Percentiles rank a stretch among this genome's conserved stretches.
phyloP scores from a whole-genome alignment of 1,139 yeast genomes.

The Candida sanyaensis region DNA sequence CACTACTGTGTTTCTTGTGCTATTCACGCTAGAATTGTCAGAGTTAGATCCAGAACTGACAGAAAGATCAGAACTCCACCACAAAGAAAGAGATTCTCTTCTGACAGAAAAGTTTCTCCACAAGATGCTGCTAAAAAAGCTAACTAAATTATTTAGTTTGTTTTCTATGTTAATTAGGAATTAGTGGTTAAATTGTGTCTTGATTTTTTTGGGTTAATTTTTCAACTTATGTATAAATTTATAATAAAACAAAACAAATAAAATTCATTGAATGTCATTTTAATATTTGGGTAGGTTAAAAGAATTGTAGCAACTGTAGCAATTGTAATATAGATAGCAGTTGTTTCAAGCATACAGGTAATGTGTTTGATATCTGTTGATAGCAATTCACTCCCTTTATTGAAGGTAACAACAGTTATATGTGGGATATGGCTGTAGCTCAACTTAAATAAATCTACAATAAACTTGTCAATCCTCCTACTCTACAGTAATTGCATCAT shows the following conservation, averaged over 20 bases:
- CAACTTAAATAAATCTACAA: too few relatives aligned
- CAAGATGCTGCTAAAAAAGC: constrained; percentile 98
- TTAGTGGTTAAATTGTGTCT: constrained; percentile 1
- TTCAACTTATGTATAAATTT: constrained; percentile 7
- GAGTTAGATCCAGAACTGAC: constrained; percentile 99
- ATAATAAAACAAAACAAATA: constrained; percentile 4
- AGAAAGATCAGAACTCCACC: constrained; percentile 99
- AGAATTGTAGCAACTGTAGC: neutral
- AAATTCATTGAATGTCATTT: constrained; percentile 2
- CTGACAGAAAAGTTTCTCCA: constrained; percentile 95
- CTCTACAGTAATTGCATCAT: too few relatives aligned
- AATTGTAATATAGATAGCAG: neutral
- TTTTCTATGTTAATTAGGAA: neutral
- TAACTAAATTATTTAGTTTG: constrained; percentile 14
- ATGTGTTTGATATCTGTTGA: too few relatives aligned
- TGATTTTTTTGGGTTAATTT: constrained; percentile 1
- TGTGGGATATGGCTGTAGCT: too few relatives aligned
- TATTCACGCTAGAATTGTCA: constrained; percentile 99
- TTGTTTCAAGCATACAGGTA: neutral
- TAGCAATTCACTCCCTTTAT: too few relatives aligned
- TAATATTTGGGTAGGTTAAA: neutral
- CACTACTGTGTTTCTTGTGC: constrained; percentile 99
- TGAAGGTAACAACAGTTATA: too few relatives aligned
- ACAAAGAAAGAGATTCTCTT: constrained; percentile 97
- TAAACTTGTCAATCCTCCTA: too few relatives aligned